These are phyloP conservation scores for Emmonsia crescens DNA, from an alignment of 2,329 filamentous ascomycete genomes.

Conservation along the genomic window DNA sequence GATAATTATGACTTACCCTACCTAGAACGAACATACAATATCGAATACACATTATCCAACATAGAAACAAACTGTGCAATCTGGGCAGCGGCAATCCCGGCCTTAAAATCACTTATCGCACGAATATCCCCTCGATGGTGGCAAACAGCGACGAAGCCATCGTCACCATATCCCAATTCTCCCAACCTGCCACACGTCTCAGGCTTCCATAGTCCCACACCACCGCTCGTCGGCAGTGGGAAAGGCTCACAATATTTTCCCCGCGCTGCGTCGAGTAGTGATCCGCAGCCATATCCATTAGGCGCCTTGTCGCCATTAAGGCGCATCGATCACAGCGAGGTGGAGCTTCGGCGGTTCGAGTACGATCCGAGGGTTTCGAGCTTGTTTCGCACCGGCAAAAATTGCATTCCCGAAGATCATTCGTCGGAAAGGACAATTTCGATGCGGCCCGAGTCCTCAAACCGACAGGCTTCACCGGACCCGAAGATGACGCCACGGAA, in stretches of 20 bases:
- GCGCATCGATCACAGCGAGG: background rate
- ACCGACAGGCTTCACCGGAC: background rate
- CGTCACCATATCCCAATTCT: background rate
- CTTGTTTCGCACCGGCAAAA: background rate
- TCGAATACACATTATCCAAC: conserved; percentile 5
- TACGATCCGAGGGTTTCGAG: conserved; percentile 5
- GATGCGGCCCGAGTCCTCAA: background rate
- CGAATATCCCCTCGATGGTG: conserved; percentile 9
- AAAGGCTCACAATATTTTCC: background rate
- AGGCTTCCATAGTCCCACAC: background rate
- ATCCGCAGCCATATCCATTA: background rate
- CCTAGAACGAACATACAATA: background rate
- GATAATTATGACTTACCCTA: background rate
- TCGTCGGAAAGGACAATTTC: background rate
- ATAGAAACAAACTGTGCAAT: conserved; percentile 10
- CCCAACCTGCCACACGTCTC: background rate
- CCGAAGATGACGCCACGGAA: no score
- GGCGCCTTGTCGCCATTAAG: background rate
- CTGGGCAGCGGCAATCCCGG: conserved; percentile 7
- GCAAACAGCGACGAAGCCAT: background rate
- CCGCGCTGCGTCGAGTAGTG: background rate
- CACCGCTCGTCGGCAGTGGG: background rate
- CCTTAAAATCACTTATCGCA: conserved; percentile 8
- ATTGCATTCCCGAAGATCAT: background rate
- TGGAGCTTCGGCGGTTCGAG: conserved; percentile 8